Evolutionary conservation across 768 basidiomycete species (phyloP).

Genomic region (Stropharia rugosoannulata): DNA sequence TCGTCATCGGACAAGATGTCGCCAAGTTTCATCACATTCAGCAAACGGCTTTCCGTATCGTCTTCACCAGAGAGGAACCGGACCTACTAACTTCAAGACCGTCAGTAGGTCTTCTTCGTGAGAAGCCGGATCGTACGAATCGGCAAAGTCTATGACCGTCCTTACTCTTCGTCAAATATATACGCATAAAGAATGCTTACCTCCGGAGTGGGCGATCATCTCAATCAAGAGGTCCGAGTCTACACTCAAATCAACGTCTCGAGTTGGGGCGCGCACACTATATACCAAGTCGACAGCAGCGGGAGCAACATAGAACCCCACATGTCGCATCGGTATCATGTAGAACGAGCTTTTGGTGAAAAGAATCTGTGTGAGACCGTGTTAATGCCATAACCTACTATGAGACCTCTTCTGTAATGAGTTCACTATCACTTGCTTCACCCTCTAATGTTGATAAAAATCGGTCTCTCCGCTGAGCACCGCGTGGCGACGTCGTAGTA

Average conservation of each 20-base stretch:
- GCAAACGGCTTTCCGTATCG: conserved; percentile 5
- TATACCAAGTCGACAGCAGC: conserved; percentile 78
- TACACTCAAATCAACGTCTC: conserved; percentile 75
- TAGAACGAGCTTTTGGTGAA: conserved; percentile 87
- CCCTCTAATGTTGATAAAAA: conserved; percentile 61
- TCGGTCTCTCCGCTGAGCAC: conserved; percentile 74
- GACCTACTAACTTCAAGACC: conserved; percentile 58
- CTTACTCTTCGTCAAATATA: background rate
- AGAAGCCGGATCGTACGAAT: conserved; percentile 45
- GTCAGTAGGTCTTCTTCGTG: conserved; percentile 71
- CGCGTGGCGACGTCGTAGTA: conserved; percentile 89
- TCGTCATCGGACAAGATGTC: conserved; percentile 23
- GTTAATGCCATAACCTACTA: background rate
- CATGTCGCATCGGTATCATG: conserved; percentile 77
- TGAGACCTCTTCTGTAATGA: background rate
- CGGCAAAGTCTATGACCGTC: conserved; percentile 28
- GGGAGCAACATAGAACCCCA: conserved; percentile 78
- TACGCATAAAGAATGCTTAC: conserved; percentile 35
- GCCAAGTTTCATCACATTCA: conserved; percentile 46
- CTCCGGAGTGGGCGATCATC: conserved; percentile 79
- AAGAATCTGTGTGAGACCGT: conserved; percentile 71
- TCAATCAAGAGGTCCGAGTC: conserved; percentile 79
- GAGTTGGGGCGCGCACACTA: conserved; percentile 75
- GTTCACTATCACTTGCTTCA: conserved; percentile 43
- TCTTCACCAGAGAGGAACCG: conserved; percentile 2